Evolutionary conservation across 2,329 filamentous ascomycete species (phyloP), one percentile per base, ranked within the genome.

Genomic region (Emmonsiellopsis sp.): DNA sequence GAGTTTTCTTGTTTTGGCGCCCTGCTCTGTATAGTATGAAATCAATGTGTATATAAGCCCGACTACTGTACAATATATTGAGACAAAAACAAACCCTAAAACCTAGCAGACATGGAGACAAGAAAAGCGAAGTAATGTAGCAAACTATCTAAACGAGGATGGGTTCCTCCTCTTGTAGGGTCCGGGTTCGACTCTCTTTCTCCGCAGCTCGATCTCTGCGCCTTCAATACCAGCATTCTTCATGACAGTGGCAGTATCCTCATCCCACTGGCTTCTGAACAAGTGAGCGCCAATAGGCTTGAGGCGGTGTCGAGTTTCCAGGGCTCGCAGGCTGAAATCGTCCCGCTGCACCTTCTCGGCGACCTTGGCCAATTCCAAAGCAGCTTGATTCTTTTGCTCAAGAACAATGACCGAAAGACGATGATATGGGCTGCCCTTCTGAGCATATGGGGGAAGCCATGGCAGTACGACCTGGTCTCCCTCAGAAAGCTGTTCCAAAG

Each of bases 361-460:
- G 43, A 89, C 72, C 54, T 76, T 72, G 40, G 73, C 74, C 30
- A 79, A 71, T 63, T 89, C 82, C 58, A 90, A 65, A 3, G 70
- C 72, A 57, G 78, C 63, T 52, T 79, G 82, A 52, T 82, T 74
- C 50, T 79, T 76, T 71, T 98, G 93, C 73, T 95, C 83, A 49
- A 97, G 76, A 20, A 98, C 75, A 67, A 93, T 86, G 56, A 97
- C 74, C 47, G 85, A 85, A 52, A 97, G 77, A 51, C 93, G 87
- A 72, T 97, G 93, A 73, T 97, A 96, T 1, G 88, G 88, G 2
- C 86, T 81, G 54, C 93, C 93, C 76, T 93, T 95, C 67, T 95
- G 87, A 0, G 89, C 85, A 66, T 87, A 89, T 1, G 93, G 86
- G 0, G 92, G 86, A 26, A 91, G 75, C 89, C 92, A 98, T 1